Base-by-base conservation (phyloP, 371 early-diverging fungal genomes). In the Thermomucor indicae-seudaticae region DNA sequence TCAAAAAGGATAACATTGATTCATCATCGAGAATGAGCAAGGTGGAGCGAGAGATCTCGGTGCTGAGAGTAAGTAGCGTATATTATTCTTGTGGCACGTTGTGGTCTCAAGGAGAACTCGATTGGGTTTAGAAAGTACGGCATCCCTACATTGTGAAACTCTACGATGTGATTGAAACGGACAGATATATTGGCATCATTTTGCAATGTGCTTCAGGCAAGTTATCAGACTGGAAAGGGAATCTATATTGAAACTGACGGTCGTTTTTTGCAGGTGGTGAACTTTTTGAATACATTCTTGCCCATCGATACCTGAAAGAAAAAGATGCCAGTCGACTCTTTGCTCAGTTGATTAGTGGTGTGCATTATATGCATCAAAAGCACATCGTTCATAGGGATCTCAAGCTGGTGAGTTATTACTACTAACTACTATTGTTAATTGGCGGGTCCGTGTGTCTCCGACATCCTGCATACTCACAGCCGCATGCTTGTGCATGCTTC, bases 91-190 rank as follows among this genome's bases (percentile, higher is more conserved):
- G 24, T 24, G 16, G 24, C 16, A 10, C 19, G 4, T 43, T 43
- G 20, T 43, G 44, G 14, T 14, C 27, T 14, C 1, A 12, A 16
- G 23, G 10, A n/a, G 7, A 10, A n/a, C 6, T 14, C 8, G 45
- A 28, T 25, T 16, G 7, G 16, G 20, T 45, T 4, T 72, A 93
- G 93, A 70, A 81, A 6, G 86, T 93, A 40, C 79, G 83, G 42
- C 96, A 97, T 57, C 86, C 89, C n/a, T 86, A 92, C 69, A 94
- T 99, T 57, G 96, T 99, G 30, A 84, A 86, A 47, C 69, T 99
- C 42, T 81, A 85, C 57, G 98, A 98, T 63, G 96, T 99, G 27
- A 91, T 98, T 54, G 96, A 94, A 62, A 95, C 97, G 7, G 90
- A 90, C 38, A 81, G 88, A 42, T 93, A 95, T 60, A 95, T 97